Evolutionary conservation across 139 green algal genomes (phyloP), one percentile per base, ranked within the genome.

Genomic region (Asterochloris sp.): DNA sequence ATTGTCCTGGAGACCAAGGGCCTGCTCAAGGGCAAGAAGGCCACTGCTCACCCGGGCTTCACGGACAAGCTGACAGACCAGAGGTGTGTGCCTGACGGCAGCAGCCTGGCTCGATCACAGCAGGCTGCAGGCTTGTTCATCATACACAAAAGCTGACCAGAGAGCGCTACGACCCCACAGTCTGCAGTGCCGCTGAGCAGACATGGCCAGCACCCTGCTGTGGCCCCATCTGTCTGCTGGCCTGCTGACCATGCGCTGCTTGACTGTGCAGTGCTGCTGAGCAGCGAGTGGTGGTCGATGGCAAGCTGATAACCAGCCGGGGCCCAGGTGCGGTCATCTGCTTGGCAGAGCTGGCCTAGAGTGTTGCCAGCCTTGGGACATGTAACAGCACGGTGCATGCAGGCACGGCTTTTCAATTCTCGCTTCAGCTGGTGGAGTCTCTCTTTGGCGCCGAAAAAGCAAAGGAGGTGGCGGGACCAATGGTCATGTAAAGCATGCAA

Each of bases 391-490:
- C 6, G 38, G 38, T 54, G 38, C 38, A 10, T 54, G 38, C 38
- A 54, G 96, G 95, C 0, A 98, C 97, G 0, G 90, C 97, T 0
- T 94, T 99, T 80, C 96, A 99, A 86, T 99, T 98, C 92, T 91
- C 95, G 16, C 89, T 99, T 73, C 79, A 81, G 2, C 91, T 98
- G 12, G 96, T 99, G 23, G 89, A 95, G 89, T 81, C 92, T 81
- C 87, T 99, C 82, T 98, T 92, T 80, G 95, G 95, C 0, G 81
- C 89, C 28, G 93, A 98, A 26, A 97, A 96, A 87, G 85, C 87
- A 85, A 62, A 88, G n/a, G 89, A 95, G 74, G 94, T 99, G 69
- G 95, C 94, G 11, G 91, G 84, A 13, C 96, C 96, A 26, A 98
- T 99, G 96, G 94, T 98, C 10, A 92, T 98, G 38, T 54, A 54